Evolutionary conservation across 2,329 filamentous ascomycete species (phyloP).

Genomic region (Aspergillus pseudonomiae): DNA sequence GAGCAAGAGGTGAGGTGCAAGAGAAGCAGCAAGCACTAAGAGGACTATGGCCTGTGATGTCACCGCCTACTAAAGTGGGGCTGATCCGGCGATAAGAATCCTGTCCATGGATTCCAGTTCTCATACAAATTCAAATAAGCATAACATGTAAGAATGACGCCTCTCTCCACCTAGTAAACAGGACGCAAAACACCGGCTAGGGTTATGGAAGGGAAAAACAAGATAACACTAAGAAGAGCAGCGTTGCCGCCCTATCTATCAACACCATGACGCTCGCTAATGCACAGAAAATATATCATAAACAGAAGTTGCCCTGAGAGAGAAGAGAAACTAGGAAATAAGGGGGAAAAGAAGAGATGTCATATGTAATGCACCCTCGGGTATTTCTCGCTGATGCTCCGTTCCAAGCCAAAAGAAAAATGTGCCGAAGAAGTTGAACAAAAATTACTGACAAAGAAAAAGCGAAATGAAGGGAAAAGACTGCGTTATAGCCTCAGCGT

Average conservation of each 20-base stretch:
- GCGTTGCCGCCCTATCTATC: slow-evolving; percentile 25
- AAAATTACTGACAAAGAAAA: slow-evolving; percentile 11
- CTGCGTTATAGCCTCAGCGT: slow-evolving; percentile 23
- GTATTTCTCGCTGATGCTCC: slow-evolving; percentile 34
- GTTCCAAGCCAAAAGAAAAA: slow-evolving; percentile 19
- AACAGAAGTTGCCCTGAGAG: slow-evolving; percentile 10
- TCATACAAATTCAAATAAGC: slow-evolving; percentile 7
- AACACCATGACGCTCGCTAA: slow-evolving; percentile 37
- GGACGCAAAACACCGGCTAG: background rate
- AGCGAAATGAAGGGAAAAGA: slow-evolving; percentile 12
- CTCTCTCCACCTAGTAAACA: background rate
- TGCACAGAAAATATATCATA: slow-evolving; percentile 26
- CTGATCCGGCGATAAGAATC: slow-evolving; percentile 12
- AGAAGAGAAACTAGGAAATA: slow-evolving; percentile 14
- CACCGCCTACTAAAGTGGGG: slow-evolving; percentile 37
- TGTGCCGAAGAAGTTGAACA: slow-evolving; percentile 9
- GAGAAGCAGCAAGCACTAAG: slow-evolving; percentile 8
- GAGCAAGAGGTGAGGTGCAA: slow-evolving; percentile 4
- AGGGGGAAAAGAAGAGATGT: slow-evolving; percentile 14
- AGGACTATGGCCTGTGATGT: slow-evolving; percentile 32
- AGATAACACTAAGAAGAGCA: slow-evolving; percentile 16
- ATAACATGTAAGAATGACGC: slow-evolving; percentile 11
- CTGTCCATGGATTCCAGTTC: background rate
- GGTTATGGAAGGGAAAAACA: background rate
- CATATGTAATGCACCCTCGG: slow-evolving; percentile 25